phyloP scores from a whole-genome alignment of 176 grass and related monocot genomes.

The Raddia guianensis region DNA sequence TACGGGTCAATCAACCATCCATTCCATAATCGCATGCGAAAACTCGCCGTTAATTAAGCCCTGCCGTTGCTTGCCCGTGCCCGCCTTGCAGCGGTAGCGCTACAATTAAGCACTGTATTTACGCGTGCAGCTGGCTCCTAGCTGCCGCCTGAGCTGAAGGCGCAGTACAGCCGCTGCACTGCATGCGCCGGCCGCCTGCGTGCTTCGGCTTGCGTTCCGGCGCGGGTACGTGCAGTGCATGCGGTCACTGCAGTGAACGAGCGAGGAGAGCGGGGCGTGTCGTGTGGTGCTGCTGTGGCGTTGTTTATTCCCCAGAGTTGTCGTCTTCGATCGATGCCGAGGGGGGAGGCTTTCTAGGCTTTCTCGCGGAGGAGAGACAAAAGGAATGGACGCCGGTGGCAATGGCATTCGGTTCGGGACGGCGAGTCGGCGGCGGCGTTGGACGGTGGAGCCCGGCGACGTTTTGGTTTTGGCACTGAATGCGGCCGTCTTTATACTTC shows the following conservation, averaged over 20 bases:
- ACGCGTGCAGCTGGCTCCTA: neutral
- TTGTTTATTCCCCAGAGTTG: slow-evolving; percentile 39
- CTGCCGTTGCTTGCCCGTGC: neutral
- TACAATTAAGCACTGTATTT: neutral
- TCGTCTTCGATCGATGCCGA: slow-evolving; percentile 41
- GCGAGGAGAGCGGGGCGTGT: neutral
- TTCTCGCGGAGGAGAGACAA: slow-evolving; percentile 27
- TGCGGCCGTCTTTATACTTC: slow-evolving; percentile 28
- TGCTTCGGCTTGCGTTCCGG: slow-evolving; percentile 26
- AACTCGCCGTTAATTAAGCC: neutral
- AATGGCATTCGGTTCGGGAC: neutral
- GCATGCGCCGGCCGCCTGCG: neutral
- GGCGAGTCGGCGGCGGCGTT: neutral
- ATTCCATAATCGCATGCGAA: slow-evolving; percentile 25
- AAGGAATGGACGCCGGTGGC: slow-evolving; percentile 35
- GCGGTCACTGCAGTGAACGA: neutral
- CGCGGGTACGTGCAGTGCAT: slow-evolving; percentile 22
- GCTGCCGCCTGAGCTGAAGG: neutral
- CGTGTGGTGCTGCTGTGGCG: neutral
- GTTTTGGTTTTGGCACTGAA: slow-evolving; percentile 27
- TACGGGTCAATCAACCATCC: slow-evolving; percentile 20
- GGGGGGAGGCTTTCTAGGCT: slow-evolving; percentile 28
- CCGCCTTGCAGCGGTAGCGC: neutral
- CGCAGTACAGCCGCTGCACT: slow-evolving; percentile 14
- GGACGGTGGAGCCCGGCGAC: neutral